Percentiles rank a stretch among this genome's conserved stretches.
Evolutionary conservation across 2,329 filamentous ascomycete genomes (phyloP).

Genomic region (Penicillium vulpinum): DNA sequence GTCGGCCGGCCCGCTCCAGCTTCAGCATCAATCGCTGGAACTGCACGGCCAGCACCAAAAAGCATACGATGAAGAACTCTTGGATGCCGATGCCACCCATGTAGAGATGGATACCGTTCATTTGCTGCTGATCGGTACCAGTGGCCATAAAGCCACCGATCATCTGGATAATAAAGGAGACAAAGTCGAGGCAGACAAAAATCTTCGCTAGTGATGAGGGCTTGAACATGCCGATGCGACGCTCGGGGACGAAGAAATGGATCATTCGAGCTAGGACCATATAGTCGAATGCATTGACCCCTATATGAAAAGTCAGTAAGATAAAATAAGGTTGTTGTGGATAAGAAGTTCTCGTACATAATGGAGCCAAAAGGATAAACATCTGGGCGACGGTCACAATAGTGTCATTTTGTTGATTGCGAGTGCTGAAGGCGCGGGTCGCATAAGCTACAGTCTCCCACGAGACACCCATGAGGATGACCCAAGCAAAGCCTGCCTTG

Average conservation of each 20-base stretch:
- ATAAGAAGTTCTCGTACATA: not conserved
- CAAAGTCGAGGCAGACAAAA: constrained; percentile 47
- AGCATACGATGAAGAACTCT: constrained; percentile 53
- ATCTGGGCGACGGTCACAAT: not conserved
- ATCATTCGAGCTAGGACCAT: constrained; percentile 51
- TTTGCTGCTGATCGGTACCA: not conserved
- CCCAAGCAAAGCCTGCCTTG: constrained; percentile 43
- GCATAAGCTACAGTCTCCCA: constrained; percentile 49
- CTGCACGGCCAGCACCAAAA: constrained; percentile 49
- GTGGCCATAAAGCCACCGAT: constrained; percentile 21
- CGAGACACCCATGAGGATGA: constrained; percentile 46
- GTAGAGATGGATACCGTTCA: constrained; percentile 28
- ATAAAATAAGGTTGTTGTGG: too few species aligned
- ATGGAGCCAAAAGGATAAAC: constrained; percentile 12
- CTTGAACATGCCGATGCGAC: constrained; percentile 40
- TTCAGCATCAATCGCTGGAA: constrained; percentile 50
- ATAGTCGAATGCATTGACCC: constrained; percentile 51
- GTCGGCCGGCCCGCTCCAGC: constrained; percentile 19
- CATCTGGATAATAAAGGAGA: constrained; percentile 20
- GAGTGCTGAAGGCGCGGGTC: constrained; percentile 27
- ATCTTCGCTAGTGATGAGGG: constrained; percentile 39
- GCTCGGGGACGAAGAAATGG: constrained; percentile 44
- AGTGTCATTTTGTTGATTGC: not conserved
- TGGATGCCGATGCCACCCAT: constrained; percentile 50
- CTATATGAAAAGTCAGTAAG: not conserved